Evolutionary conservation across 768 basidiomycete genomes (phyloP).

Genomic region (Amanita polypyramis): DNA sequence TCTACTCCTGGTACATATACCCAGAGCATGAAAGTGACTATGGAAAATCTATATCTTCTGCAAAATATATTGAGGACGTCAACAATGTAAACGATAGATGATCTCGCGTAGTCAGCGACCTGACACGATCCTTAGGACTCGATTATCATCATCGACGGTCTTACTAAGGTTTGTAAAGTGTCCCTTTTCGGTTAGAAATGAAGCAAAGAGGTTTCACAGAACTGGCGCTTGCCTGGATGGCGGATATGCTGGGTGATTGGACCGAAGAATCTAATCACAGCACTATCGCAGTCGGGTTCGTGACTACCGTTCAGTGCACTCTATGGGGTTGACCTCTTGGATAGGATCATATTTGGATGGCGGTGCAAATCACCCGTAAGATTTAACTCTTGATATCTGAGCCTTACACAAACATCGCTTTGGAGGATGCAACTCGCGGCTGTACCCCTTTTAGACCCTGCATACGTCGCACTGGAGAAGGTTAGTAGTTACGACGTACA

Average conservation of each 20-base stretch:
- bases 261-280: conserved; percentile 79
- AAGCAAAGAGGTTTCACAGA: conserved; percentile 33
- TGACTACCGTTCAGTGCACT: neutral
- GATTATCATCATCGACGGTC: conserved; percentile 79
- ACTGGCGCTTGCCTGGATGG: conserved; percentile 95
- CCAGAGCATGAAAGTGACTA: conserved; percentile 64
- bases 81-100: conserved; percentile 37
- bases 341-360: conserved; percentile 85
- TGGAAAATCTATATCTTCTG: conserved; percentile 74
- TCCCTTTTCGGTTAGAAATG: neutral
- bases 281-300: conserved; percentile 79
- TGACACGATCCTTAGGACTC: conserved; percentile 41
- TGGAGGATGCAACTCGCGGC: conserved; percentile 80
- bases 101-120: neutral
- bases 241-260: conserved; percentile 90
- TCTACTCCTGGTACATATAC: conserved; percentile 95
- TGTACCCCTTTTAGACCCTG: conserved; percentile 69
- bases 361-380: conserved; percentile 87
- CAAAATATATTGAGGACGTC: conserved; percentile 79
- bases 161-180: conserved; percentile 59
- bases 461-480: conserved; percentile 61
- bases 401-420: neutral
- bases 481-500: conserved; percentile 15
- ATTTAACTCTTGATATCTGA: neutral
- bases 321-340: neutral